Evolutionary conservation across 345 rosid species (phyloP), one percentile per base, ranked within the genome.

Genomic region (Reutealis trisperma): DNA sequence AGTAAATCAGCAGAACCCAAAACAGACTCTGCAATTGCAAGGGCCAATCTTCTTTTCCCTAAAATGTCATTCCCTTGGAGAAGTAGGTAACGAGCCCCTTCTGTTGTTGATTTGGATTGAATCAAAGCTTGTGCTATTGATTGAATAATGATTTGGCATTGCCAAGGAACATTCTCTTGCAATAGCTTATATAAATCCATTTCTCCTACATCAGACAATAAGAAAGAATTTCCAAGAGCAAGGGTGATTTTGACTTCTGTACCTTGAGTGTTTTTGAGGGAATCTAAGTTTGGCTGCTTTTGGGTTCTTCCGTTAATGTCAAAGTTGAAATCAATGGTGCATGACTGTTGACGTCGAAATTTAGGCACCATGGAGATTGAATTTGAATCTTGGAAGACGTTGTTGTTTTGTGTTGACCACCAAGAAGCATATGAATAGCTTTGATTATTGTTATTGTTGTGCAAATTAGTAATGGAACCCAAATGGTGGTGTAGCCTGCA

Each of bases 11-110:
- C 51, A 19, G 93, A 89, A 5, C 92, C 93, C 2, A 81, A 81
- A 69, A 92, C 78, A 24, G 84, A 82, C 64, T 87, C 90, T 24
- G 96, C 86, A 72, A 90, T 83, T 10, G 91, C 86, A 71, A 81
- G 84, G 19, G 93, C 94, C 79, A 94, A 77, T 85, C 96, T 89
- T 80, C 93, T 86, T 79, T 92, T 94, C 6, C 94, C 96, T 2
- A 86, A 44, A 0, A 79, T 77, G 85, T 94, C 98, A 37, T 90
- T 86, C 65, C 98, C 98, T 24, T 84, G 83, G 76, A 94, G 58
- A 75, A 92, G 80, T 25, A 94, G 44, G 96, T 37, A 37, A 37
- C 96, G 91, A 32, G 78, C 78, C 25, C 82, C 92, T 34, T 79
- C 80, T 77, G 57, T 75, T 34, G 49, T 67, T 27, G 85, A 84